Evolutionary conservation across 306 rosid genomes (phyloP).

Genomic region (Carpinus viminea): DNA sequence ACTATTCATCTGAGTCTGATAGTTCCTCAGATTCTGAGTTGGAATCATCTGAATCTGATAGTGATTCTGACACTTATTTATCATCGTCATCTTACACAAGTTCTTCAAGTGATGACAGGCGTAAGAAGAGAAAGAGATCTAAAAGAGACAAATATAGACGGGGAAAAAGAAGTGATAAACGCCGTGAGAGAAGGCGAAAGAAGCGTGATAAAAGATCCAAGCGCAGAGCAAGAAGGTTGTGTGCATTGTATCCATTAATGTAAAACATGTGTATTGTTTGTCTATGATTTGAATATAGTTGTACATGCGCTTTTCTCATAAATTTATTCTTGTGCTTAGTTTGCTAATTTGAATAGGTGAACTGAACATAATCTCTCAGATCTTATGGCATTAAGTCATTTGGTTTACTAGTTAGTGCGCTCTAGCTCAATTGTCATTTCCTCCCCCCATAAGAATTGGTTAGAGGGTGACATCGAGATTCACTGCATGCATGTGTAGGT

Average conservation of each 20-base stretch:
- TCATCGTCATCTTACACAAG: conserved; percentile 73
- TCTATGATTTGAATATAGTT: neutral
- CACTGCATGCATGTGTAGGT: neutral
- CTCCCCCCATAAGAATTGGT: neutral
- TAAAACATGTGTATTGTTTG: neutral
- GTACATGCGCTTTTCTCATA: neutral
- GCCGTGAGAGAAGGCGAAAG: conserved; percentile 63
- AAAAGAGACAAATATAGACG: conserved; percentile 70
- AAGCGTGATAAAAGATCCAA: conserved; percentile 65
- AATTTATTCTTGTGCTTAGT: too few species aligned
- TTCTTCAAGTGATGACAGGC: conserved; percentile 83
- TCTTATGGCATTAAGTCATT: neutral
- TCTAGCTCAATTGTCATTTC: neutral
- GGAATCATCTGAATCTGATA: conserved; percentile 77
- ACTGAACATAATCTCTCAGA: neutral
- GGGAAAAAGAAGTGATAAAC: conserved; percentile 65
- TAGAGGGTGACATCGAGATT: neutral
- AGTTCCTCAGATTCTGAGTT: conserved; percentile 78
- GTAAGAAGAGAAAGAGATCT: conserved; percentile 74
- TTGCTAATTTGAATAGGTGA: neutral
- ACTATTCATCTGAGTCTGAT: conserved; percentile 65
- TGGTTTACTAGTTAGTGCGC: neutral
- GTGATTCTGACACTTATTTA: conserved; percentile 69
- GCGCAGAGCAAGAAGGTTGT: conserved; percentile 72
- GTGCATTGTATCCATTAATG: conserved; percentile 10